A percentile compares a stretch with the other conserved stretches of the same genome.
These are phyloP conservation scores for Penicillium nordicum DNA, from an alignment of 2,329 filamentous ascomycete species.

Conservation along the genomic window DNA sequence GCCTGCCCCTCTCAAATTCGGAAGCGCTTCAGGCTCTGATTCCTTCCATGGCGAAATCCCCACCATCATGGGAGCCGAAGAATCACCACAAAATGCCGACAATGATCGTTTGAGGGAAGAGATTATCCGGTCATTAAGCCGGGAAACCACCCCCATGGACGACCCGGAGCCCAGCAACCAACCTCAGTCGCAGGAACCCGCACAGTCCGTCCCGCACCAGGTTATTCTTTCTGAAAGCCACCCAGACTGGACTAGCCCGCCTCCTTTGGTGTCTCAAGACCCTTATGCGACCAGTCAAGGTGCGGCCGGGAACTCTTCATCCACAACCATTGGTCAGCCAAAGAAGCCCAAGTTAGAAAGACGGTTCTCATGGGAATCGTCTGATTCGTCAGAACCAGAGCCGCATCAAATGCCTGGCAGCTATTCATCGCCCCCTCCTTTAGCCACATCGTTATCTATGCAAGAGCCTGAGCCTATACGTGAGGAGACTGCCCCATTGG, in stretches of 20 bases:
- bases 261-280: constrained; percentile 16
- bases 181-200: constrained; percentile 16
- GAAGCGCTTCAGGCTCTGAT: constrained; percentile 19
- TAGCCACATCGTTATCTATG: constrained; percentile 15
- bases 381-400: constrained; percentile 16
- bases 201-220: constrained; percentile 35
- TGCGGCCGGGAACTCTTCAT: constrained; percentile 1
- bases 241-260: constrained; percentile 12
- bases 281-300: constrained; percentile 12
- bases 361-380: constrained; percentile 46
- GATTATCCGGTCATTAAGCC: constrained; percentile 48
- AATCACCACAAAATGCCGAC: constrained; percentile 39
- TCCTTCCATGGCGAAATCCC: constrained; percentile 26
- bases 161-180: constrained; percentile 25
- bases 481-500: constrained; percentile 7
- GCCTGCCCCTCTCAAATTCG: constrained; percentile 36
- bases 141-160: constrained; percentile 33
- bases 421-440: constrained; percentile 12
- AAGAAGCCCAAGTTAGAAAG: constrained; percentile 32
- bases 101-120: constrained; percentile 46
- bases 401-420: constrained; percentile 13
- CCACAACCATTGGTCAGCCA: constrained; percentile 9
- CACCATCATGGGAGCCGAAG: constrained; percentile 34
- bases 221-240: constrained; percentile 15
- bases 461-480: constrained; percentile 21